Conservation (phyloP, 2,329 filamentous ascomycete species). For the Sporothrix pseudoabietina region DNA sequence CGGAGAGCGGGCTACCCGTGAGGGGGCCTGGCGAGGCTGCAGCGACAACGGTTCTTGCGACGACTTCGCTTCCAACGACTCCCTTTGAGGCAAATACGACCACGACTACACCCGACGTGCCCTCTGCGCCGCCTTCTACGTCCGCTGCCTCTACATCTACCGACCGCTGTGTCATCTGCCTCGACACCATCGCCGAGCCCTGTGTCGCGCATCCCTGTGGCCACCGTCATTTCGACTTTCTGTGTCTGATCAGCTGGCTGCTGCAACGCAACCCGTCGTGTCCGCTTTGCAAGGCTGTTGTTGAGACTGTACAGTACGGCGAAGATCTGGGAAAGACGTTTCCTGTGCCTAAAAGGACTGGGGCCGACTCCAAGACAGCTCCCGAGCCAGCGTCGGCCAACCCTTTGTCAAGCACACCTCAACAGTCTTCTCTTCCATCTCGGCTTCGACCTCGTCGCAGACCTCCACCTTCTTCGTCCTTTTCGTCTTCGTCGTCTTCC, state of each 20-base stretch:
- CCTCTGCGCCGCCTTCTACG: not conserved
- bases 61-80: not conserved
- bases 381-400: constrained; percentile 1
- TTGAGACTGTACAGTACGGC: constrained; percentile 66
- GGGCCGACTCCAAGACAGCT: not conserved
- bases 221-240: constrained; percentile 80
- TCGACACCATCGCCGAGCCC: constrained; percentile 71
- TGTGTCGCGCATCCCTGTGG: constrained; percentile 75
- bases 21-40: not conserved
- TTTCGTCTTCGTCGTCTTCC: constrained; percentile 4
- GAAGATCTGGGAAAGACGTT: constrained; percentile 61
- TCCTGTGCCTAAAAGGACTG: constrained; percentile 42
- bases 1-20: constrained; percentile 18
- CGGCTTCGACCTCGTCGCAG: not conserved
- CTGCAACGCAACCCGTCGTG: constrained; percentile 71
- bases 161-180: constrained; percentile 79
- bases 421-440: not conserved
- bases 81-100: not conserved
- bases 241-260: constrained; percentile 78
- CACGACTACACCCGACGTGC: not conserved
- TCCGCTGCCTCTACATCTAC: constrained; percentile 24
- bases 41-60: not conserved
- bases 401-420: not conserved
- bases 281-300: constrained; percentile 70
- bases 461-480: not conserved